phyloP scores from a whole-genome alignment of 495 filamentous ascomycete genomes.

The Amphirosellinia nigrospora region DNA sequence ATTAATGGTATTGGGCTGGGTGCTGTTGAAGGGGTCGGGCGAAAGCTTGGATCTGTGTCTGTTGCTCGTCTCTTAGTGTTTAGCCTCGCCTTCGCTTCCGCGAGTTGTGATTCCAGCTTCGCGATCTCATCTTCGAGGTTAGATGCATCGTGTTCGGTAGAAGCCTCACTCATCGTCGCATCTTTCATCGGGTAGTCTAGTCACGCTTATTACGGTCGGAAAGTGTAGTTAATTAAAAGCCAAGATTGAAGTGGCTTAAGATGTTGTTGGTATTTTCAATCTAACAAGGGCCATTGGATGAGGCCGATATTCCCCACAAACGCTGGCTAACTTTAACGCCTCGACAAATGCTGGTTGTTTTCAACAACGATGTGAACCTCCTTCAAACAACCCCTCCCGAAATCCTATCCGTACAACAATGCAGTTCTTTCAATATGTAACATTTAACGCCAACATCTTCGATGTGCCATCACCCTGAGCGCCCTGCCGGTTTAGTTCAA shows the following conservation, averaged over 20 bases:
- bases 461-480: neutral
- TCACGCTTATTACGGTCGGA: slow-evolving; percentile 4
- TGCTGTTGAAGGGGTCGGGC: slow-evolving; percentile 5
- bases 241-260: slow-evolving; percentile 12
- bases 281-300: neutral
- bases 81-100: slow-evolving; percentile 41
- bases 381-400: neutral
- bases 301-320: slow-evolving; percentile 24
- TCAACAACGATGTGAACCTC: slow-evolving; percentile 10
- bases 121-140: slow-evolving; percentile 39
- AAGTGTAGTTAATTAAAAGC: neutral
- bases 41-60: neutral
- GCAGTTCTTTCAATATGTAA: neutral
- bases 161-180: slow-evolving; percentile 15
- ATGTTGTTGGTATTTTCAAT: slow-evolving; percentile 17
- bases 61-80: slow-evolving; percentile 15
- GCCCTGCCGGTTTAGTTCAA: neutral
- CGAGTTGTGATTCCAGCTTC: slow-evolving; percentile 46
- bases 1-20: slow-evolving; percentile 37
- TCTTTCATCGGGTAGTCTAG: neutral
- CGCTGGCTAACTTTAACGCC: slow-evolving; percentile 5
- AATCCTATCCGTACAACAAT: neutral
- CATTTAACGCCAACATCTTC: neutral
- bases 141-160: neutral
- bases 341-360: neutral